Base-by-base conservation (phyloP, 2,329 filamentous ascomycete genomes). In the Fusarium clavum region DNA sequence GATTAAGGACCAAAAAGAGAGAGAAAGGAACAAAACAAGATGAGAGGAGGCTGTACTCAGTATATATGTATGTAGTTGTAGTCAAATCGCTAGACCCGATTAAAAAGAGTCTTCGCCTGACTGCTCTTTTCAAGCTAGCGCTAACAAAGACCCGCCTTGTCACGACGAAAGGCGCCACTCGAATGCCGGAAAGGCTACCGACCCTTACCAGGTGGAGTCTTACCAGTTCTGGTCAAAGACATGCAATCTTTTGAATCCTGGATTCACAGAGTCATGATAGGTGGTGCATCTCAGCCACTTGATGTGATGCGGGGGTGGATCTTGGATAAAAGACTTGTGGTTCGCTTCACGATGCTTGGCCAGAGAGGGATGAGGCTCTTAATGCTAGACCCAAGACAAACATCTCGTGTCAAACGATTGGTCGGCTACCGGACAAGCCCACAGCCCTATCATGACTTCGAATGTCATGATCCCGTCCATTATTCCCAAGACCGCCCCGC, bases 401-500 rank as follows among this genome's bases (percentile, higher is more conserved):
- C 49, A 41, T 54, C 30, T 63, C 38, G 38, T 67, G 51, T 52
- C 45, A 69, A 47, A 51, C 68, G 47, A 71, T 70, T 70, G 64
- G 68, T n/a, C 44, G n/a, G 40, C 46, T 14, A 14, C 18, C 13
- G 14, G 38, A 44, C 34, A 57, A 61, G 46, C 27, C 24, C 25
- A 32, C 43, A 57, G 44, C 47, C 48, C 44, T 70, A 47, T 57
- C 65, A 34, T 55, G 45, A 69, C 61, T 57, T 55, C 48, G 13
- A n/a, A 55, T 34, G 54, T 59, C 44, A 69, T 54, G 45, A 32
- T 40, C 20, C 41, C 46, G 18, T 46, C 29, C 59, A 74, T 57
- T 24, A 57, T 41, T 30, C 57, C 79, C 86, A 88, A 16, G 70
- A 59, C 44, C 73, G 73, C 2, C 86, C 87, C 70, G 76, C 83